These are phyloP conservation scores for Thinopyrum elongatum DNA, from an alignment of 176 grass and related monocot genomes.

Conservation along the genomic window DNA sequence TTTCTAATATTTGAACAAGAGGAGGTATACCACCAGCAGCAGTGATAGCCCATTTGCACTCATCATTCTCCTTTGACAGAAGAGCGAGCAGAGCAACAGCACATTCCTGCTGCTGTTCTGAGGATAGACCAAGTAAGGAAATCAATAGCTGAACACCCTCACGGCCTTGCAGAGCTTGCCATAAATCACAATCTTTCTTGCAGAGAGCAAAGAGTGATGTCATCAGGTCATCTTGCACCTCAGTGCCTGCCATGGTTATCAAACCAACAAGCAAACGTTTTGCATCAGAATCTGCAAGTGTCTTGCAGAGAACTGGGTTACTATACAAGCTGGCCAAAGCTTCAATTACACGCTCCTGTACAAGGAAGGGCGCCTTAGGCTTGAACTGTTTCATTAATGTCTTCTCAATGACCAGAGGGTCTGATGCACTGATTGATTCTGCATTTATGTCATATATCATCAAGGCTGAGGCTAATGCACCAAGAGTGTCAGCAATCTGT, in stretches of 20 bases:
- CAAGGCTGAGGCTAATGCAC: conserved; percentile 95
- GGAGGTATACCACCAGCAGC: conserved; percentile 99
- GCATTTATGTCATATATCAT: conserved; percentile 98
- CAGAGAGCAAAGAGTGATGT: conserved; percentile 89
- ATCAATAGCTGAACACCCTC: conserved; percentile 98
- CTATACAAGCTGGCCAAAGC: conserved; percentile 98
- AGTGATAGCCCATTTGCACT: conserved; percentile 99
- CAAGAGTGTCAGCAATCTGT: conserved; percentile 96
- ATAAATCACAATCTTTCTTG: conserved; percentile 88
- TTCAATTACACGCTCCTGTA: conserved; percentile 97
- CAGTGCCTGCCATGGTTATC: conserved; percentile 90
- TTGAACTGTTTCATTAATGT: conserved; percentile 95
- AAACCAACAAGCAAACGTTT: conserved; percentile 91
- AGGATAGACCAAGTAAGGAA: conserved; percentile 97
- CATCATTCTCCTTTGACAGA: conserved; percentile 98
- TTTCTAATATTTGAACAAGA: conserved; percentile 99
- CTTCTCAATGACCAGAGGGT: conserved; percentile 84
- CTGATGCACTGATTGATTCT: conserved; percentile 80
- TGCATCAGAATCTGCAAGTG: conserved; percentile 84
- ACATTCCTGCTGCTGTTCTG: conserved; percentile 99
- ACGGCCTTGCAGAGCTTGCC: conserved; percentile 98
- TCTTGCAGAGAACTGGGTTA: conserved; percentile 82
- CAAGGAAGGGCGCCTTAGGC: conserved; percentile 79
- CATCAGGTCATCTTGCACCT: conserved; percentile 89
- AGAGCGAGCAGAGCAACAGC: conserved; percentile 91